Evolutionary conservation across 331 rosid species (phyloP).

Genomic region (Pyrus hybrid): DNA sequence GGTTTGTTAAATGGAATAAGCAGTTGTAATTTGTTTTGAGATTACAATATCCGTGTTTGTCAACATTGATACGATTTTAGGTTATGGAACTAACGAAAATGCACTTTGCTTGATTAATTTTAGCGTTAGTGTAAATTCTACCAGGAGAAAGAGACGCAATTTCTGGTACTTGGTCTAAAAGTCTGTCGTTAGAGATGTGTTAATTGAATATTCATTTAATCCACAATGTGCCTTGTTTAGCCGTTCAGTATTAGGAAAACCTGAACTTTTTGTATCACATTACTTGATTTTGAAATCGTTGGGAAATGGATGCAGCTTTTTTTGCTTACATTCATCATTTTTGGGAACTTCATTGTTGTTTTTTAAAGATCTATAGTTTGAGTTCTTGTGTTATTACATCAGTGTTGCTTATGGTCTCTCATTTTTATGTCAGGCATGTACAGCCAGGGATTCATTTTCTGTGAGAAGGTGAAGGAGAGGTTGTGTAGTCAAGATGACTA

Average conservation of each 20-base stretch:
- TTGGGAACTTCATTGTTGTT: neutral
- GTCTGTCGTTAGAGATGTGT: neutral
- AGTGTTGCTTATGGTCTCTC: constrained; percentile 8
- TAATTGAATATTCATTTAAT: neutral
- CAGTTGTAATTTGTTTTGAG: neutral
- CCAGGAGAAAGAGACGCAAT: neutral
- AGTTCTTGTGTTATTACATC: neutral
- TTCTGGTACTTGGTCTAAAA: neutral
- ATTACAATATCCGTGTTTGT: neutral
- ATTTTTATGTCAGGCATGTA: constrained; percentile 61
- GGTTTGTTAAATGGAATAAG: neutral
- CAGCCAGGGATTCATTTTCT: constrained; percentile 75
- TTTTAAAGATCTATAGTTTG: neutral
- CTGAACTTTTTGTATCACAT: neutral
- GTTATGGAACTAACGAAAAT: neutral
- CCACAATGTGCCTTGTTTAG: neutral
- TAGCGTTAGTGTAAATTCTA: neutral
- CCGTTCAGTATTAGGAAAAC: neutral
- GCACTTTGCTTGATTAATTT: neutral
- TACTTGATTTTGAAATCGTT: neutral
- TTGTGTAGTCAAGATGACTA: constrained; percentile 79
- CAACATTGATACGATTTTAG: neutral
- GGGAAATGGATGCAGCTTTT: neutral
- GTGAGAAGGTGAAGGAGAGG: constrained; percentile 89
- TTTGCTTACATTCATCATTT: neutral